phyloP scores from a whole-genome alignment of 805 yeast genomes.

The Hanseniaspora vineae region DNA sequence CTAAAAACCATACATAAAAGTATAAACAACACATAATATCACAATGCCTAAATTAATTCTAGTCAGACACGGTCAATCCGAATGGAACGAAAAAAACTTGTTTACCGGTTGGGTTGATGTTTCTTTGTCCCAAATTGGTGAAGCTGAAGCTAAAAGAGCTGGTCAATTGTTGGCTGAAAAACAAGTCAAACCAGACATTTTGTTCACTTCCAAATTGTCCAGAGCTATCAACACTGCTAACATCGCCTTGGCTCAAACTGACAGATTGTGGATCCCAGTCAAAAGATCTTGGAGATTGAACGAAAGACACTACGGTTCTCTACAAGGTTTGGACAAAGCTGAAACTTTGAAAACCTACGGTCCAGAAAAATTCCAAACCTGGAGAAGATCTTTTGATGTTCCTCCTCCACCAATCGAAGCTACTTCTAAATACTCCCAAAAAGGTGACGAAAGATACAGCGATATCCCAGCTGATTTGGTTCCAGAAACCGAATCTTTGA shows the following conservation, averaged over 20 bases:
- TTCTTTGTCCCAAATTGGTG: conserved; percentile 69
- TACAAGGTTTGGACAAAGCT: conserved; percentile 98
- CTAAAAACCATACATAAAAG: neutral
- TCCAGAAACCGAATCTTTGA: conserved; percentile 90
- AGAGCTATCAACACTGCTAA: conserved; percentile 97
- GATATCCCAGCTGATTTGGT: conserved; percentile 74
- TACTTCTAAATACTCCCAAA: conserved; percentile 71
- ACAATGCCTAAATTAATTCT: conserved; percentile 60
- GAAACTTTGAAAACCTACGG: conserved; percentile 81
- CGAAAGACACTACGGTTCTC: conserved; percentile 98
- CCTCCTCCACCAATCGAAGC: conserved; percentile 88
- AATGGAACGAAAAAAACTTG: conserved; percentile 95
- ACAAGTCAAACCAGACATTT: conserved; percentile 70
- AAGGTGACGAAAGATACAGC: conserved; percentile 71
- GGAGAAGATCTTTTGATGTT: conserved; percentile 95
- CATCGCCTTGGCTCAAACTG: conserved; percentile 81
- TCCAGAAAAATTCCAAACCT: conserved; percentile 82
- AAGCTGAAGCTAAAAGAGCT: conserved; percentile 83
- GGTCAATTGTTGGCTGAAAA: conserved; percentile 86
- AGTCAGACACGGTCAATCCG: conserved; percentile 98
- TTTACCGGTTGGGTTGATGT: conserved; percentile 99
- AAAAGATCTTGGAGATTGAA: conserved; percentile 95
- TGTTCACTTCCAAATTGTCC: conserved; percentile 81
- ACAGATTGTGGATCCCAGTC: conserved; percentile 81
- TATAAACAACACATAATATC: neutral